Base-by-base conservation (phyloP, 2,329 filamentous ascomycete species). In the Colletotrichum nymphaeae region DNA sequence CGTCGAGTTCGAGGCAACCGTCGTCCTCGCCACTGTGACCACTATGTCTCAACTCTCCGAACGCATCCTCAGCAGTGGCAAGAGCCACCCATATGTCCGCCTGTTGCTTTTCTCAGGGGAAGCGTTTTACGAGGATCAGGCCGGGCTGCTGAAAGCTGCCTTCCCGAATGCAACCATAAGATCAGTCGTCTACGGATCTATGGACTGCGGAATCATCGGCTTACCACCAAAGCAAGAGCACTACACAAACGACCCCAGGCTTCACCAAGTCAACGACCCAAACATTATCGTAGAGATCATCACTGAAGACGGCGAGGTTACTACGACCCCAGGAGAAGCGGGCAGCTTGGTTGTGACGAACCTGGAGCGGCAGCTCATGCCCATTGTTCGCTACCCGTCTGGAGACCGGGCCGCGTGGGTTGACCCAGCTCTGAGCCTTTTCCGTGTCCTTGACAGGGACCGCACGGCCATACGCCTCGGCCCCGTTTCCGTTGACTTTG, bases 101-200 rank as follows among this genome's bases (percentile, higher is more conserved):
- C 28, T 73, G 26, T 67, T 73, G 5, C 67, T 73, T 12, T 73
- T 73, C 55, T 73, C 70, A n/a, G 70, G 70, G 9, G 70, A 73
- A 30, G 67, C 70, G 1, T 66, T 70, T 5, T 73, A 73, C 49
- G 70, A 73, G 12, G 70, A 73, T 12, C 70, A 73, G 19, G 70
- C 67, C 6, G 46, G 55, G 7, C 35, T 66, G 4, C 26, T 73
- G 1, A 62, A 64, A 14, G 67, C 67, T 3, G 70, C 70, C 12
- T 73, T 73, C 8, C 67, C 70, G 1, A 73, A 73, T 19, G 67
- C 70, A 16, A 52, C 30, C 2, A 52, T 73, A 12, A 49, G 60
- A 14, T 73, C 67, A 1, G 46, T 73, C 1, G 67, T 73, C n/a
- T 73, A 73, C 55, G 70, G 70, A 5, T 73, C 70, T 7, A 73